Base-by-base conservation (phyloP, 2,329 filamentous ascomycete species). In the Claviceps sp. region DNA sequence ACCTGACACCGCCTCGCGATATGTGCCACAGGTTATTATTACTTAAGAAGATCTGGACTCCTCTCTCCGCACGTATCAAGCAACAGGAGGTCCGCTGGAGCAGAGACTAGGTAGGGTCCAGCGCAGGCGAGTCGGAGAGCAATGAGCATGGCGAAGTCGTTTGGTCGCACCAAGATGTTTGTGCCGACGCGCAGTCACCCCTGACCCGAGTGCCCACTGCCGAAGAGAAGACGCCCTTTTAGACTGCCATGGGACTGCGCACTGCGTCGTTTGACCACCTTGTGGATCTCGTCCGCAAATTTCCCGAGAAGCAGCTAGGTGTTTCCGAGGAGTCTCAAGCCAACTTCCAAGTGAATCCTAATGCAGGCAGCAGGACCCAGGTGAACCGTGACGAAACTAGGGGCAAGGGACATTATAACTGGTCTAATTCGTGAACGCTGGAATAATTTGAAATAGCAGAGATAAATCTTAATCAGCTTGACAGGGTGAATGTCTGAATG, bases 231-330 rank as follows among this genome's bases (percentile, higher is more conserved):
- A 76, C 76, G 2, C 75, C 74, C 0, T 81, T 79, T 54, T 77
- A 82, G 67, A 77, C 73, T 0, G 74, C 70, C 0, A 71, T 70
- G 53, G 77, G 74, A 0, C 57, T 83, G 22, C 55, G 83, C 61
- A 65, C 74, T 0, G 76, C 78, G 14, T 79, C 79, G 0, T 65
- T 82, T 18, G 80, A 82, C 60, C 72, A 71, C 54, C 55, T 83
- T 37, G 65, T 64, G 40, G 77, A 82, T 60, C 49, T 79, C 6
- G 78, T 81, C 56, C 64, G 72, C 20, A 76, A 73, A 59, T 83
- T 79, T 57, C 76, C 75, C 2, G 63, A 71, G 14, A 22, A 45
- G 6, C 3, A 30, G 22, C n/a, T 7, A 5, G 43, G 5, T n/a
- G 13, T 24, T 9, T 20, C 8, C 22, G 34, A 50, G 47, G 37